phyloP scores from a whole-genome alignment of 192 early-diverging fungal species.

The Glomus cerebriforme region DNA sequence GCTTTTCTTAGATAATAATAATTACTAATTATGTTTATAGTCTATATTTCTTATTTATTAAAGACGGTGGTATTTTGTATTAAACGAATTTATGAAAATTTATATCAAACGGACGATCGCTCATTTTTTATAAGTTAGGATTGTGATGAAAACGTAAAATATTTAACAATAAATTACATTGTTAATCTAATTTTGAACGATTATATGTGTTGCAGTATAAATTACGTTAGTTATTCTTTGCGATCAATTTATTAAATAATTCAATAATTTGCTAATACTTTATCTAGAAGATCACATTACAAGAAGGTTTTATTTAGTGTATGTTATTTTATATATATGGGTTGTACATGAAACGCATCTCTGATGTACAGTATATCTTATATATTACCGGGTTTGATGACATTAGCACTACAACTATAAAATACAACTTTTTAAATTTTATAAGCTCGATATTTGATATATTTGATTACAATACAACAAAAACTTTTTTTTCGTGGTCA shows the following conservation, averaged over 20 bases:
- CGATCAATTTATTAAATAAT: too few relatives aligned
- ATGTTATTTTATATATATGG: not conserved
- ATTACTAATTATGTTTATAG: not conserved
- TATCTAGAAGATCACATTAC: not conserved
- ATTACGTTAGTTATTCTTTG: not conserved
- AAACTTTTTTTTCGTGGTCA: not conserved
- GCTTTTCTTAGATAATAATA: not conserved
- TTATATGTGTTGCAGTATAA: not conserved
- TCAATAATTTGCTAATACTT: not conserved
- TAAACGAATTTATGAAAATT: not conserved
- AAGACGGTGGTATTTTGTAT: not conserved
- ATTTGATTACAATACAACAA: not conserved
- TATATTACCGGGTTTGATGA: not conserved
- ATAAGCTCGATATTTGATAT: not conserved
- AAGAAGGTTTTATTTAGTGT: not conserved
- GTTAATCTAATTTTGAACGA: not conserved
- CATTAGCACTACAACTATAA: not conserved
- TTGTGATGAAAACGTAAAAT: not conserved
- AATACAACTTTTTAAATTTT: not conserved
- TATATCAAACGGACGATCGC: too few relatives aligned
- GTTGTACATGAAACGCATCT: not conserved
- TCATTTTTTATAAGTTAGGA: too few relatives aligned
- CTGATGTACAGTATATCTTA: not conserved
- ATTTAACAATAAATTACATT: not conserved
- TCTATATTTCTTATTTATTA: too few relatives aligned